A percentile compares a stretch with the other conserved stretches of the same genome.
phyloP scores from a whole-genome alignment of 345 rosid species.

The Hypericum androsaemum region DNA sequence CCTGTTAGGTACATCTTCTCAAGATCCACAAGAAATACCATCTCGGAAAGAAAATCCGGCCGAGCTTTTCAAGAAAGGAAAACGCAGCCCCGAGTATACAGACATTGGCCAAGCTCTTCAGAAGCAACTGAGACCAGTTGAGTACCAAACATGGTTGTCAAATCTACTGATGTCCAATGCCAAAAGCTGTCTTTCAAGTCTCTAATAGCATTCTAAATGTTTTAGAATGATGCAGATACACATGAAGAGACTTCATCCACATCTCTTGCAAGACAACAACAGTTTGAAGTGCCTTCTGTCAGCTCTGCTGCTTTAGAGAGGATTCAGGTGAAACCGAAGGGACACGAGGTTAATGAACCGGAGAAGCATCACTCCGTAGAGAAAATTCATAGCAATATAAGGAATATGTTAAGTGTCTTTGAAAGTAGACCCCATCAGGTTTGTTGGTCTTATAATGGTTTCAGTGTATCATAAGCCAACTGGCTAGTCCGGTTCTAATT shows the following conservation, averaged over 20 bases:
- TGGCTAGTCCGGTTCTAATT: slow-evolving; percentile 2
- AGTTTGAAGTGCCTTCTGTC: background rate
- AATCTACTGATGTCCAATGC: slow-evolving; percentile 6
- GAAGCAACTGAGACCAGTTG: slow-evolving; percentile 33
- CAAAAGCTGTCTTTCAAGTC: slow-evolving; percentile 9
- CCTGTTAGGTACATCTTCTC: slow-evolving; percentile 26
- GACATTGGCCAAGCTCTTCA: slow-evolving; percentile 11
- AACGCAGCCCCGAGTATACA: slow-evolving; percentile 14
- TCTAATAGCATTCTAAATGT: slow-evolving; percentile 24
- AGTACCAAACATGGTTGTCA: slow-evolving; percentile 18
- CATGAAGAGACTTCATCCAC: slow-evolving; percentile 16
- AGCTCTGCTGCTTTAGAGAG: slow-evolving; percentile 9
- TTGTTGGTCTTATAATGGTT: slow-evolving; percentile 5
- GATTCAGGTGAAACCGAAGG: slow-evolving; percentile 9
- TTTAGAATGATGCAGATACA: slow-evolving; percentile 40
- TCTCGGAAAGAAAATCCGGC: slow-evolving; percentile 16
- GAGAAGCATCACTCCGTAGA: slow-evolving; percentile 20
- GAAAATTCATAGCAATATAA: slow-evolving; percentile 48
- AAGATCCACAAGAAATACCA: slow-evolving; percentile 20
- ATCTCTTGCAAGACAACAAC: slow-evolving; percentile 7
- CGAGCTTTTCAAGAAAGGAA: slow-evolving; percentile 13
- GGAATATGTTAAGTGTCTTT: slow-evolving; percentile 67
- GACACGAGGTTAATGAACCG: slow-evolving; percentile 11
- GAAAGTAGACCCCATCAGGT: slow-evolving; percentile 66
- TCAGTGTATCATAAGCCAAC: slow-evolving; percentile 4